These are phyloP conservation scores for Galeopsis tetrahit DNA, from an alignment of 257 asterid genomes.

Conservation along the genomic window DNA sequence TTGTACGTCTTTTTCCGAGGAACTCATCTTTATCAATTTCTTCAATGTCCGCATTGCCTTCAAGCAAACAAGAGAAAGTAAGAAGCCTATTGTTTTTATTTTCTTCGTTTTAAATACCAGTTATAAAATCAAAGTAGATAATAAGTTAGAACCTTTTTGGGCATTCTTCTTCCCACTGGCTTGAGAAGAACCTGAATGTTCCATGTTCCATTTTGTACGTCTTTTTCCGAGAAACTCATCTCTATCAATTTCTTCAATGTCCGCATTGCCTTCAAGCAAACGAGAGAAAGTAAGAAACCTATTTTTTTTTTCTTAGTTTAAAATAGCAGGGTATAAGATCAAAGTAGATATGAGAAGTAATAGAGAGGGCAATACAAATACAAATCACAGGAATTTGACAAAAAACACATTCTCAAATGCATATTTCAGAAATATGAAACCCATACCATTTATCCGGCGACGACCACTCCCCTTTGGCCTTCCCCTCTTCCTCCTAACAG, in stretches of 20 bases:
- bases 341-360: not conserved
- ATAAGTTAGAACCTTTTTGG: conserved; percentile 18
- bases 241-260: conserved; percentile 3
- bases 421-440: not conserved
- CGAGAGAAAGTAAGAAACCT: conserved; percentile 21
- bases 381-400: conserved; percentile 5
- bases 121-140: no score
- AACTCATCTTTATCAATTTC: conserved; percentile 17
- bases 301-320: not conserved
- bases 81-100: conserved; percentile 8
- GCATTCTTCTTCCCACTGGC: not conserved
- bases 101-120: no score
- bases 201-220: not conserved
- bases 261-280: conserved; percentile 18
- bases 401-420: not conserved
- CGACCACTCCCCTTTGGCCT: not conserved
- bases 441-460: not conserved
- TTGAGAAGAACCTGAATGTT: conserved; percentile 8
- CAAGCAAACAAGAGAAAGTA: conserved; percentile 10
- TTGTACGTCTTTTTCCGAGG: not conserved
- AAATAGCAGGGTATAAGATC: not conserved
- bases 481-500: not conserved
- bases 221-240: not conserved
- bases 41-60: conserved; percentile 14
- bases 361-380: not conserved